Conservation (phyloP, 2,329 filamentous ascomycete genomes). For the Beauveria scarabaeidicola region DNA sequence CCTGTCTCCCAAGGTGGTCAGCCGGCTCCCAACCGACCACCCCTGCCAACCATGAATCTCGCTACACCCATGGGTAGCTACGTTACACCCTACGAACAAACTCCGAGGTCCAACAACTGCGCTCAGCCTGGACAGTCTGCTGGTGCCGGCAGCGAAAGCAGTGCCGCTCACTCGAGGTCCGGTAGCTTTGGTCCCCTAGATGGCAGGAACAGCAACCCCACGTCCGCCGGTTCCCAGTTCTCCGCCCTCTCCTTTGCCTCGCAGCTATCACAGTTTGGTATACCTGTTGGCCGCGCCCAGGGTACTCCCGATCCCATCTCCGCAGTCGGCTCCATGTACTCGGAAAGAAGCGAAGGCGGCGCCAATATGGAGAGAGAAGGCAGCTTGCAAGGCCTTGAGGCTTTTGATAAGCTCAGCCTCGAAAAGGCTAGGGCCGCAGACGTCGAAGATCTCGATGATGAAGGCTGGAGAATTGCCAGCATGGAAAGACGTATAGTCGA, state of each 20-base stretch:
- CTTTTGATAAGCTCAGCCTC: constrained; percentile 70
- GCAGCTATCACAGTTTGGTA: constrained; percentile 58
- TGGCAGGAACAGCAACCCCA: constrained; percentile 69
- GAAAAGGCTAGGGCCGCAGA: constrained; percentile 79
- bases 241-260: constrained; percentile 74
- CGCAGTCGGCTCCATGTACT: constrained; percentile 77
- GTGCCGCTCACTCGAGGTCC: constrained; percentile 68
- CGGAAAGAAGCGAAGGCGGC: constrained; percentile 68
- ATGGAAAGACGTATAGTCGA: constrained; percentile 82
- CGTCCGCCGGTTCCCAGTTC: constrained; percentile 80
- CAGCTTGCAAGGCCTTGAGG: constrained; percentile 68
- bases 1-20: constrained; percentile 47
- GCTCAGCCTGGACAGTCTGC: constrained; percentile 55
- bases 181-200: constrained; percentile 76
- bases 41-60: constrained; percentile 71
- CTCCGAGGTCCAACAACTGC: constrained; percentile 40
- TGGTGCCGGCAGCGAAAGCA: constrained; percentile 71
- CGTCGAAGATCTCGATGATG: constrained; percentile 89
- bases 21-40: constrained; percentile 34
- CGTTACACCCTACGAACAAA: constrained; percentile 61
- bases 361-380: constrained; percentile 73
- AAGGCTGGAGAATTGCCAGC: constrained; percentile 90
- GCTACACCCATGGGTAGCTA: constrained; percentile 83
- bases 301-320: constrained; percentile 78
- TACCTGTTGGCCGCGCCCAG: constrained; percentile 55